Evolutionary conservation across 2,329 filamentous ascomycete genomes (phyloP).

Genomic region (Neocatenulostroma microsporum): DNA sequence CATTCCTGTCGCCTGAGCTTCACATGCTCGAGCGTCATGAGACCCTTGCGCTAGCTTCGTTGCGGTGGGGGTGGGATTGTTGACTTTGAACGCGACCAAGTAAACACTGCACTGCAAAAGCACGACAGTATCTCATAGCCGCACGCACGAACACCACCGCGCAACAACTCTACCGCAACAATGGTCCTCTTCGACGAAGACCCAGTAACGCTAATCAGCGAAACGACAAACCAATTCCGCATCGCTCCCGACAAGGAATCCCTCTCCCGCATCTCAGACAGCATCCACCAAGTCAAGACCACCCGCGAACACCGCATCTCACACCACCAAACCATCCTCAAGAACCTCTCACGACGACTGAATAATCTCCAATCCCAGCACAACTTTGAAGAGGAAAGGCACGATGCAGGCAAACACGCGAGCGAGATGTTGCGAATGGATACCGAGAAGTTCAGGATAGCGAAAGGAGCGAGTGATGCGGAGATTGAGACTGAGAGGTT

Average conservation of each 20-base stretch:
- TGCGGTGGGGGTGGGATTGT: not conserved
- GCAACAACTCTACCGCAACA: constrained; percentile 1
- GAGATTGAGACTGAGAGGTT: constrained; percentile 95
- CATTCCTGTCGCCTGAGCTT: constrained; percentile 7
- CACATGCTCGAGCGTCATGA: constrained; percentile 1
- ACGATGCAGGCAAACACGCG: constrained; percentile 73
- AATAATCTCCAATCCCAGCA: constrained; percentile 68
- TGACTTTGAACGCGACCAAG: not conserved
- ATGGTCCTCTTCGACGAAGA: constrained; percentile 93
- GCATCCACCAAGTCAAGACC: constrained; percentile 72
- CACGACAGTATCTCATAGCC: not conserved
- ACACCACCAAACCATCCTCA: constrained; percentile 29
- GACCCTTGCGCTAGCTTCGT: not conserved
- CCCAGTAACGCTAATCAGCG: constrained; percentile 78
- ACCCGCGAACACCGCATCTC: constrained; percentile 68
- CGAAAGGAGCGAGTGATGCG: constrained; percentile 81
- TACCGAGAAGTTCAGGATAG: constrained; percentile 86
- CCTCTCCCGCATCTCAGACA: constrained; percentile 75
- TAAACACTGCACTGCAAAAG: constrained; percentile 1
- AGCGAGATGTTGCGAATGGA: constrained; percentile 78
- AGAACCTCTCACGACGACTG: constrained; percentile 64
- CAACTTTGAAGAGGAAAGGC: constrained; percentile 63
- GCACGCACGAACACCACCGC: constrained; percentile 4
- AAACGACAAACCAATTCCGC: constrained; percentile 93
- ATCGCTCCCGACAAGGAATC: constrained; percentile 79